Evolutionary conservation across 805 yeast species (phyloP).

Genomic region (Helenozyma rhizophorensis): DNA sequence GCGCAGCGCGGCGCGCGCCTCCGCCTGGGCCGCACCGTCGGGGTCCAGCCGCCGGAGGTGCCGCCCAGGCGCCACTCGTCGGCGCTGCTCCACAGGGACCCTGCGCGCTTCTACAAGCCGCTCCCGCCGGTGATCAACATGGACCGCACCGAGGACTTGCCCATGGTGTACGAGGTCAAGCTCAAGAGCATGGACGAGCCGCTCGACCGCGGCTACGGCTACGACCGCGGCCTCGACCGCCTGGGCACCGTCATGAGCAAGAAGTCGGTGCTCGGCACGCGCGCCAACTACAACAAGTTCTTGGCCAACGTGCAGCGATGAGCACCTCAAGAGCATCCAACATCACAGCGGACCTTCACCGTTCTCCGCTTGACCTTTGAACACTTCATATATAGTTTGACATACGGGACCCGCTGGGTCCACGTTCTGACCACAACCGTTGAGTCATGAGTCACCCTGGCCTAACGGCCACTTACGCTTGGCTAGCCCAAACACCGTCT

Average conservation of each 20-base stretch:
- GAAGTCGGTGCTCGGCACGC: conserved; percentile 35
- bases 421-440: too few relatives aligned
- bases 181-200: conserved; percentile 16
- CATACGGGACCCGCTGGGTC: too few relatives aligned
- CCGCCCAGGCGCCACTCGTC: background rate
- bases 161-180: conserved; percentile 33
- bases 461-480: too few relatives aligned
- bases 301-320: conserved; percentile 24
- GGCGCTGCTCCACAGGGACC: background rate
- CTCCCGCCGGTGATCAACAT: background rate
- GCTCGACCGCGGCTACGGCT: conserved; percentile 3
- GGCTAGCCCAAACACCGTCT: too few relatives aligned
- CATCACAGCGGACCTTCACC: too few relatives aligned
- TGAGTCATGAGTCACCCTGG: too few relatives aligned
- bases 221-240: conserved; percentile 15
- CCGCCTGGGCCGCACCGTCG: too few relatives aligned
- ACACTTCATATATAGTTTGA: too few relatives aligned
- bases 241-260: conserved; percentile 29
- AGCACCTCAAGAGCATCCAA: too few relatives aligned
- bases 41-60: background rate
- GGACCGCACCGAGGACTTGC: conserved; percentile 21
- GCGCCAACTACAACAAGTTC: conserved; percentile 35
- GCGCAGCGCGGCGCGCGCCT: too few relatives aligned
- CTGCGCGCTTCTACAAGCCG: background rate
- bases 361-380: too few relatives aligned